Evolutionary conservation across 352 stramenopile genomes (phyloP).

Genomic region (Phytophthora aleatoria): DNA sequence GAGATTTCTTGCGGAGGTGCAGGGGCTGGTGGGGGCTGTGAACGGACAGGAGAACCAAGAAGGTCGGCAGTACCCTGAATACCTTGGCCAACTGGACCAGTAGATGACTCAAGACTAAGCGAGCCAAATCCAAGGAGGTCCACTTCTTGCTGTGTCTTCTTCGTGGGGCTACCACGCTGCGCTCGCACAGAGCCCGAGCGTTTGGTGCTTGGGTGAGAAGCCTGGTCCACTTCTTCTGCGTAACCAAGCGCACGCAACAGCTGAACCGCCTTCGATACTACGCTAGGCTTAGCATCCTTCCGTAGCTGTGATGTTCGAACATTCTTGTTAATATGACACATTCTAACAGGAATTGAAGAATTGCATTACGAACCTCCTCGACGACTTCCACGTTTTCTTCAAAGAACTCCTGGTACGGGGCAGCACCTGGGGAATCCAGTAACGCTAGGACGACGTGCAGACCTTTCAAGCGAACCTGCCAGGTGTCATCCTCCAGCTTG

Average conservation of each 20-base stretch:
- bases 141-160: constrained; percentile 53
- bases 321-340: constrained; percentile 1
- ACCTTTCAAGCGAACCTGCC: constrained; percentile 85
- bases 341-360: not conserved
- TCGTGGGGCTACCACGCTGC: constrained; percentile 25
- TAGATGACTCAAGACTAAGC: constrained; percentile 52
- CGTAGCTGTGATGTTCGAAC: constrained; percentile 38
- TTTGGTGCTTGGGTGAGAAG: constrained; percentile 16
- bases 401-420: constrained; percentile 80
- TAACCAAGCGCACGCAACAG: constrained; percentile 73
- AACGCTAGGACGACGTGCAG: constrained; percentile 80
- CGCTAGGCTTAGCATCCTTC: constrained; percentile 79
- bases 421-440: constrained; percentile 67
- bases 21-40: constrained; percentile 24
- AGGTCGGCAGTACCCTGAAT: constrained; percentile 23
- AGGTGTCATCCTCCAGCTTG: constrained; percentile 85
- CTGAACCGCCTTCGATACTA: constrained; percentile 77
- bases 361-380: constrained; percentile 52
- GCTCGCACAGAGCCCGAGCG: constrained; percentile 12
- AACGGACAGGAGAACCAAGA: constrained; percentile 28
- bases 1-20: constrained; percentile 54
- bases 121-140: constrained; percentile 80
- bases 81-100: constrained; percentile 18
- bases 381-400: constrained; percentile 85
- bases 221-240: constrained; percentile 45